A percentile compares a stretch with the other conserved stretches of the same genome.
Evolutionary conservation across 345 rosid species (phyloP).

Genomic region (Toxicodendron radicans): DNA sequence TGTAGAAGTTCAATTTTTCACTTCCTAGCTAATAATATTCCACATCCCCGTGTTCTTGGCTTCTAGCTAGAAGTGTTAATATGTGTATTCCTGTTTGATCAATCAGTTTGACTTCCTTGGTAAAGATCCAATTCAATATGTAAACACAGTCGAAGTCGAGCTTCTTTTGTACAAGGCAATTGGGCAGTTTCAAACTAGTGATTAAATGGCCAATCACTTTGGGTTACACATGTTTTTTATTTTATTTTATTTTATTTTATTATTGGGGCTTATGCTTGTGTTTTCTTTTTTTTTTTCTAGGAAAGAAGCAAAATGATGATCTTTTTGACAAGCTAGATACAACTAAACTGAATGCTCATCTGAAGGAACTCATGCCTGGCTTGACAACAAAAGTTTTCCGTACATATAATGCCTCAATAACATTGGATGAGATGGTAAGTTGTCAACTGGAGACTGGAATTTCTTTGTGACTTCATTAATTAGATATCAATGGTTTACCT

Average conservation of each 20-base stretch:
- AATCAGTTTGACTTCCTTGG: constrained; percentile 98
- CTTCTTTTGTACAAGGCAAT: constrained; percentile 93
- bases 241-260: constrained; percentile 3
- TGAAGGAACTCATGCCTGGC: constrained; percentile 97
- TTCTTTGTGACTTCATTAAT: neutral
- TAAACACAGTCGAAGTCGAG: constrained; percentile 87
- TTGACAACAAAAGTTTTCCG: constrained; percentile 99
- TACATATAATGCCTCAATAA: constrained; percentile 95
- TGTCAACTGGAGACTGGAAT: constrained; percentile 14
- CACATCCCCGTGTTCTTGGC: constrained; percentile 36
- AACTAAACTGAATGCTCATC: constrained; percentile 85
- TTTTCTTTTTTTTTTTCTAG: constrained; percentile 42
- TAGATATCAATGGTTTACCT: neutral
- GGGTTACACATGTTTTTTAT: neutral
- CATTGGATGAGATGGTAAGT: constrained; percentile 83
- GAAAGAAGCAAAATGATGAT: constrained; percentile 64
- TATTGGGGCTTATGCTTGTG: constrained; percentile 15
- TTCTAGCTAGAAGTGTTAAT: constrained; percentile 10
- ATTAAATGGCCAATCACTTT: constrained; percentile 27
- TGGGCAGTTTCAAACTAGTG: constrained; percentile 78
- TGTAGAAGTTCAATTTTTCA: constrained; percentile 2
- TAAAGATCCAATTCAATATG: constrained; percentile 98
- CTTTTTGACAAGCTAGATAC: constrained; percentile 93
- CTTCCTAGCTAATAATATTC: neutral
- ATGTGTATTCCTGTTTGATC: constrained; percentile 21